A percentile compares a stretch with the other conserved stretches of the same genome.
Conservation (phyloP, 2,329 filamentous ascomycete species). For the Paraconiothyrium sp. region DNA sequence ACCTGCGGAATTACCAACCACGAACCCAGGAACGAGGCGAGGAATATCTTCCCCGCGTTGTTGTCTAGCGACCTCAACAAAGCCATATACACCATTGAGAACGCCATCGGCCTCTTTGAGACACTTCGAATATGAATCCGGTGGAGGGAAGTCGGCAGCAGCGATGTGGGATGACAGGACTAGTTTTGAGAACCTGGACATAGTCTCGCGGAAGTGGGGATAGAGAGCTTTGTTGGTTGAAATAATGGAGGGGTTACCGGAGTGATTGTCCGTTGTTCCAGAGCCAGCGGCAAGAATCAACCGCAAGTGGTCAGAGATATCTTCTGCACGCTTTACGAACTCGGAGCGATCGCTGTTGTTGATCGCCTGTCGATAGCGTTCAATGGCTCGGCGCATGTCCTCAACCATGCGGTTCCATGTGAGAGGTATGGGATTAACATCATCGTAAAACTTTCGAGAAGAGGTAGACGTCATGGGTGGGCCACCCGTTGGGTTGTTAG, state of each 20-base stretch:
- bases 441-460: constrained; percentile 88
- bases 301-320: constrained; percentile 95
- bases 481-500: constrained; percentile 58
- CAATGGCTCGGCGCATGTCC: constrained; percentile 91
- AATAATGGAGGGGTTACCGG: constrained; percentile 98
- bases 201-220: constrained; percentile 98
- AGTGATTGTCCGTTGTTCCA: constrained; percentile 97
- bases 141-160: constrained; percentile 92
- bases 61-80: constrained; percentile 92
- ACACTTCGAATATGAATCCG: constrained; percentile 94
- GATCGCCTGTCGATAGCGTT: constrained; percentile 90
- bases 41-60: constrained; percentile 94
- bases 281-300: constrained; percentile 94
- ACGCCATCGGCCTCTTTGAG: constrained; percentile 97
- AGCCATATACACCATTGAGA: constrained; percentile 91
- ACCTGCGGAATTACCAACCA: constrained; percentile 82
- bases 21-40: constrained; percentile 91
- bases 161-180: constrained; percentile 98
- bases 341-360: constrained; percentile 83
- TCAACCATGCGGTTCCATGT: constrained; percentile 91
- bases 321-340: constrained; percentile 93
- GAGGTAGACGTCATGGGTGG: constrained; percentile 61
- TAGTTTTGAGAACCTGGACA: constrained; percentile 99
- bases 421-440: constrained; percentile 79
- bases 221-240: constrained; percentile 97